Evolutionary conservation across 2,329 filamentous ascomycete species (phyloP), one percentile per base, ranked within the genome.

Genomic region (Neophaeococcomyces aloes): DNA sequence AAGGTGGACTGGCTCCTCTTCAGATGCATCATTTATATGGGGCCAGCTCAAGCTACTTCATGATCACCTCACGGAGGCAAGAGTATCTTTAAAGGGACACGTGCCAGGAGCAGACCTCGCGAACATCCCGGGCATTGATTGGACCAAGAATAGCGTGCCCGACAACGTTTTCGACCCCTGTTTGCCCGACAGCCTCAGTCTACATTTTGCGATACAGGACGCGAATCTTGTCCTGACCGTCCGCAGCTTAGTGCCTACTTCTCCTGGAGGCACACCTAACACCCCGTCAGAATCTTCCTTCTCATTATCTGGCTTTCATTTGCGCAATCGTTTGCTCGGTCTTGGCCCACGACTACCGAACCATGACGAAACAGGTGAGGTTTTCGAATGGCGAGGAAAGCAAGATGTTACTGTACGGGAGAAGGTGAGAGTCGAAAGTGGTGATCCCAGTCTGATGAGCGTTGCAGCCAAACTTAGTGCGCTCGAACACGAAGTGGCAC

Each of bases 351-450:
- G 59, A 39, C 70, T 78, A 14, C 69, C 81, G 2, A 78, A 81
- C 53, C 83, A 88, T 60, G 83, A 88, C 61, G 89, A 96, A 63
- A 79, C 81, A 50, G 83, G 89, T 48, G 74, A 79, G 29, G 67
- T 83, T 0, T 95, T 94, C 61, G 69, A 67, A 3, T 95, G 75
- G 63, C 48, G 45, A 29, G 68, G 67, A 11, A 75, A 76, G 3
- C 72, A 78, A 44, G 79, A 91, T 48, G 87, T 95, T 2, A 81
- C 78, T 51, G 89, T 96, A 35, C 79, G 81, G 53, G 89, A 95
- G 61, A 95, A 95, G 66, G 76, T 94, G 3, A 74, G 83, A 31
- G 81, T 95, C 2, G 88, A 94, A 62, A 89, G 79, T 56, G 85
- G 87, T 44, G 88, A 96, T 61, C 89, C 89, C 1, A 88, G 79